Evolutionary conservation across 106 monocot species (phyloP), one percentile per base, ranked within the genome.

Genomic region (Dioscorea zingiberensis): DNA sequence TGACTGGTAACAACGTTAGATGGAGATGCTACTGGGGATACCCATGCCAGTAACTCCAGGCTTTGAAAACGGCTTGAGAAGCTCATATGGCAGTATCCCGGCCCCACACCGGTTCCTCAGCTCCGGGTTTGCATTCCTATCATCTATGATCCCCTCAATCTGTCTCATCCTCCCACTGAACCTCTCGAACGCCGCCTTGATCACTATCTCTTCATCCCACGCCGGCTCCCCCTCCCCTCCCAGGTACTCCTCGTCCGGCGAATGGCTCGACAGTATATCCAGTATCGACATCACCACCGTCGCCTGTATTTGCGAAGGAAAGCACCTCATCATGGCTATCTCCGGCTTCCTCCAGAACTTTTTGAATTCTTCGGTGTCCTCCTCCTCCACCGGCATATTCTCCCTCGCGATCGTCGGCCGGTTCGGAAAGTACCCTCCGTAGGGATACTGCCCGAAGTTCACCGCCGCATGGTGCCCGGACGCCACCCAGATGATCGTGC

Each of bases 401-500:
- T 0, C 49, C 18, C 87, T 62, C 13, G 78, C 58, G 27, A 69
- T 55, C 2, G 84, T 84, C 7, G 87, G 87, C 4, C 75, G 73
- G 62, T 88, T 88, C 4, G 87, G 87, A 75, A 88, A 78, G 72
- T 88, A 84, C 10, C 73, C 76, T 18, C 24, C 91, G 69, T 53
- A 85, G 67, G 72, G 87, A 74, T 95, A 95, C 72, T 95, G 94
- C 3, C 94, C 94, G 63, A 94, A 94, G 63, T 94, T 94, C 27
- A 85, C 78, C 3, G 94, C 90, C 12, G 94, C 90, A 62, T 94
- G 94, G 65, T 85, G 94, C 28, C 73, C 90, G 25, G 90, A 84
- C 28, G 61, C 47, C 8, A 76, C 65, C 91, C 91, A 91, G 7
- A 91, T 84, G 62, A 91, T 81, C 48, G 85, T 95, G 64, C 80